Percentiles rank a stretch among this genome's conserved stretches.
These are phyloP conservation scores for Lasiosphaeria hispida DNA, from an alignment of 495 filamentous ascomycete species.

Conservation along the genomic window DNA sequence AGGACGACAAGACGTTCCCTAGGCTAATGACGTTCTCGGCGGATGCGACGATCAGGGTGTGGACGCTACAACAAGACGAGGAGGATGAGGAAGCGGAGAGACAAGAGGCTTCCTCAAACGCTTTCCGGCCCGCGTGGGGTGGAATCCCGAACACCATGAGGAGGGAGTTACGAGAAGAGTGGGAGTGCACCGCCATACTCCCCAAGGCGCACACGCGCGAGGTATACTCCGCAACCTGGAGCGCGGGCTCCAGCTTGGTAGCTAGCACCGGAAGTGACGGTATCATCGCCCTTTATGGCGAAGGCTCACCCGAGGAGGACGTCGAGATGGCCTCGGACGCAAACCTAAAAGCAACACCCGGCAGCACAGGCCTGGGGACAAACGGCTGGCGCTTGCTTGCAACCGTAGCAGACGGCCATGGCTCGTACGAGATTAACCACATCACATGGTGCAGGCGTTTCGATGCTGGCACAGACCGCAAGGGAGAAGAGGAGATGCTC, in stretches of 20 bases:
- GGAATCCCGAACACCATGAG: conserved; percentile 80
- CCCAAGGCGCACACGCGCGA: conserved; percentile 74
- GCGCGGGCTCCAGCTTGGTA: conserved; percentile 65
- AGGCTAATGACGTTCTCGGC: conserved; percentile 76
- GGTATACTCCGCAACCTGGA: conserved; percentile 82
- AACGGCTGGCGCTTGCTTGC: conserved; percentile 69
- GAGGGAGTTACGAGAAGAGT: conserved; percentile 70
- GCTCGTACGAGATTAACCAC: conserved; percentile 90
- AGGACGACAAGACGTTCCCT: conserved; percentile 43
- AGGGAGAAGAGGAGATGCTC: conserved; percentile 66
- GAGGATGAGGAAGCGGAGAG: conserved; percentile 39
- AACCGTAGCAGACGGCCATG: conserved; percentile 69
- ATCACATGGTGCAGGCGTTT: conserved; percentile 71
- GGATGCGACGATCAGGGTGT: conserved; percentile 73
- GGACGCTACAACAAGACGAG: conserved; percentile 62
- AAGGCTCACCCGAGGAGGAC: conserved; percentile 47
- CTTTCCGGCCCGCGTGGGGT: conserved; percentile 31
- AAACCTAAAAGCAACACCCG: no score
- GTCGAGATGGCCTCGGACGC: conserved; percentile 32
- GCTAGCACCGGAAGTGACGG: conserved; percentile 87
- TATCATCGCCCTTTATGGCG: conserved; percentile 72
- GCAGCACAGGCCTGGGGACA: conserved; percentile 15
- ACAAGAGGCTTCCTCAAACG: conserved; percentile 4
- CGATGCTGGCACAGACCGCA: conserved; percentile 49
- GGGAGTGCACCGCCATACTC: conserved; percentile 69